Conservation (phyloP, 805 yeast species). For the Starmerella floris region DNA sequence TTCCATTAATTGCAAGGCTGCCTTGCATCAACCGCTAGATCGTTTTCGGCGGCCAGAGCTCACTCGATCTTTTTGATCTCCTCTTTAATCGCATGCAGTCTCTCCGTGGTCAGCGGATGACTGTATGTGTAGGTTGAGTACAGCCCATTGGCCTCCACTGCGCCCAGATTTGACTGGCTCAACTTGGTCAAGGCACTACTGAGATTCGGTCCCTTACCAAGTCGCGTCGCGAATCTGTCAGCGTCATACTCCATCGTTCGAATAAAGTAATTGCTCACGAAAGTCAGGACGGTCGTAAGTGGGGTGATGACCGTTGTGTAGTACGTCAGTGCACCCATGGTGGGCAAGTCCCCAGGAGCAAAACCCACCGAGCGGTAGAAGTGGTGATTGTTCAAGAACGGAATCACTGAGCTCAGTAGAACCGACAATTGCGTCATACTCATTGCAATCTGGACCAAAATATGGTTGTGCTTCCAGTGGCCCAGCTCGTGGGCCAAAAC, state of each 20-base stretch:
- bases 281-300: slow-evolving; percentile 52
- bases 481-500: slow-evolving; percentile 98
- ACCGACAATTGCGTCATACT: slow-evolving; percentile 38
- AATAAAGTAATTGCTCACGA: slow-evolving; percentile 52
- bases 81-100: slow-evolving; percentile 55
- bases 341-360: slow-evolving; percentile 43
- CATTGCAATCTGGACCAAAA: not conserved
- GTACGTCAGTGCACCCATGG: slow-evolving; percentile 65
- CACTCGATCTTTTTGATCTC: slow-evolving; percentile 1
- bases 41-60: too few relatives aligned
- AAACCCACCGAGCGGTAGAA: slow-evolving; percentile 74
- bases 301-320: slow-evolving; percentile 73
- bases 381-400: slow-evolving; percentile 65
- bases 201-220: slow-evolving; percentile 59
- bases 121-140: slow-evolving; percentile 80
- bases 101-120: slow-evolving; percentile 85
- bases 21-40: too few relatives aligned
- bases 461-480: slow-evolving; percentile 85
- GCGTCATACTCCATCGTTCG: slow-evolving; percentile 92
- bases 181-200: slow-evolving; percentile 60
- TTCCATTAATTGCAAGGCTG: too few relatives aligned
- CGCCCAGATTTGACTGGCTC: slow-evolving; percentile 66
- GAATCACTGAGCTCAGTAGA: slow-evolving; percentile 53
- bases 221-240: slow-evolving; percentile 65
- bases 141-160: slow-evolving; percentile 81